A percentile compares a stretch with the other conserved stretches of the same genome.
These are phyloP conservation scores for Gymnopilus dilepis DNA, from an alignment of 768 basidiomycete genomes.

Conservation along the genomic window DNA sequence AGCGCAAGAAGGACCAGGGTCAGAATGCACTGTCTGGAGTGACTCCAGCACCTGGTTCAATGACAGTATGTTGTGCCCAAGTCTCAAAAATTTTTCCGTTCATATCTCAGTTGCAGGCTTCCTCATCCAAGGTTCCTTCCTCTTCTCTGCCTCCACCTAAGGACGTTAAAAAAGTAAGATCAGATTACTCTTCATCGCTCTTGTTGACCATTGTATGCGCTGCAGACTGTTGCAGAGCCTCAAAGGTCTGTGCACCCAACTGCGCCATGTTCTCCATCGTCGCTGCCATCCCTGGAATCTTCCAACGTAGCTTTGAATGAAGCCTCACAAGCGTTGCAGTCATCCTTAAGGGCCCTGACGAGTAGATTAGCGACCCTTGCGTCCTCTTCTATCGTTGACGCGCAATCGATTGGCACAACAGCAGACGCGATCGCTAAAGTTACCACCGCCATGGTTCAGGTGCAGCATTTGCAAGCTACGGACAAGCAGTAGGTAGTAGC, in stretches of 20 bases:
- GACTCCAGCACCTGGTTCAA: neutral
- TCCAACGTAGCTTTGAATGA: slow-evolving; percentile 12
- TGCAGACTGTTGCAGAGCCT: neutral
- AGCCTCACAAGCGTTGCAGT: slow-evolving; percentile 47
- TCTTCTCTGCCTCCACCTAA: slow-evolving; percentile 14
- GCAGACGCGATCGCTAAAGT: slow-evolving; percentile 78
- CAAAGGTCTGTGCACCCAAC: neutral
- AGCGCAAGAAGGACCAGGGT: neutral
- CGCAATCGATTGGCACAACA: slow-evolving; percentile 53
- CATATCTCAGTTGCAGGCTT: neutral
- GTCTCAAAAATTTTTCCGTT: neutral
- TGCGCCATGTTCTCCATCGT: neutral
- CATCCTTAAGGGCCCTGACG: slow-evolving; percentile 56
- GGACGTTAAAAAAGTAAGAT: neutral
- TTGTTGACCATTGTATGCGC: neutral
- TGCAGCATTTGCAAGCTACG: slow-evolving; percentile 60
- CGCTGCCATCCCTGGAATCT: neutral
- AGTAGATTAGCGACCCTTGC: slow-evolving; percentile 53
- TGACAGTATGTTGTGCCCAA: neutral
- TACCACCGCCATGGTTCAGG: slow-evolving; percentile 61
- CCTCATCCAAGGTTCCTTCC: slow-evolving; percentile 2
- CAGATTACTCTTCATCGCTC: neutral
- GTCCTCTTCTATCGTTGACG: slow-evolving; percentile 46
- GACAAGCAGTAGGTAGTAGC: slow-evolving; percentile 34
- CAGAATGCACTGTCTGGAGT: neutral